Conservation (phyloP, 495 filamentous ascomycete genomes). For the Rostrohypoxylon terebratum region DNA sequence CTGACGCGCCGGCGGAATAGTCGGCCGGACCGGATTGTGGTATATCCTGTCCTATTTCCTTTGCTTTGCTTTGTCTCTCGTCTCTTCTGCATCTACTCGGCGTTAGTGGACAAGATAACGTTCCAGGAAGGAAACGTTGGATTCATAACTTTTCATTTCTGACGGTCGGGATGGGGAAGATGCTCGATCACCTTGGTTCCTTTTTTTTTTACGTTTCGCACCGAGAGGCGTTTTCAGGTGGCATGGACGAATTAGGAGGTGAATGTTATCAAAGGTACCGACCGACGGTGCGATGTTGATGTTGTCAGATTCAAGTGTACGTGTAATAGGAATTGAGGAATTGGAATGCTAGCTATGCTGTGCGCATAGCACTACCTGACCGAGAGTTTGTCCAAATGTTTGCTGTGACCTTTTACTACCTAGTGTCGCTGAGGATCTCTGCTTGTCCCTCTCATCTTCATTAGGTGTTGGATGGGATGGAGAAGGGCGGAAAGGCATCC, state of each 20-base stretch:
- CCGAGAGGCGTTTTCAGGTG: slow-evolving; percentile 26
- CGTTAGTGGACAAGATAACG: slow-evolving; percentile 18
- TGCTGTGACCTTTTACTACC: neutral
- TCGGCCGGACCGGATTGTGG: slow-evolving; percentile 12
- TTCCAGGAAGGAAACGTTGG: slow-evolving; percentile 23
- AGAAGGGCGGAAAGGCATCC: neutral
- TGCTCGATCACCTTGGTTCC: slow-evolving; percentile 14
- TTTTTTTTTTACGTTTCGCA: slow-evolving; percentile 2
- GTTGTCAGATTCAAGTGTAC: slow-evolving; percentile 23
- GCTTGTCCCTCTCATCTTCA: neutral
- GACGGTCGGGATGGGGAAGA: slow-evolving; percentile 24
- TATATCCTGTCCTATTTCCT: too few relatives aligned
- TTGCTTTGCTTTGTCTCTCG: neutral
- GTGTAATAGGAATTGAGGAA: slow-evolving; percentile 28
- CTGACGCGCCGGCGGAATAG: slow-evolving; percentile 12
- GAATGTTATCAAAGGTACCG: neutral
- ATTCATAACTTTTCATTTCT: slow-evolving; percentile 17
- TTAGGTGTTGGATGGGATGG: neutral
- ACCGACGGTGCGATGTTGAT: neutral
- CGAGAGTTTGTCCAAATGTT: slow-evolving; percentile 1
- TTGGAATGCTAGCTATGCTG: slow-evolving; percentile 21
- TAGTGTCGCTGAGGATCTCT: slow-evolving; percentile 9
- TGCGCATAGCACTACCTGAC: neutral
- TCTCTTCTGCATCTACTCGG: slow-evolving; percentile 34
- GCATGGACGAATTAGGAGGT: slow-evolving; percentile 17